Percentiles rank a stretch among this genome's conserved stretches.
Evolutionary conservation across 1,284 basidiomycete genomes (phyloP).

Genomic region (Laetiporus sulphureus): DNA sequence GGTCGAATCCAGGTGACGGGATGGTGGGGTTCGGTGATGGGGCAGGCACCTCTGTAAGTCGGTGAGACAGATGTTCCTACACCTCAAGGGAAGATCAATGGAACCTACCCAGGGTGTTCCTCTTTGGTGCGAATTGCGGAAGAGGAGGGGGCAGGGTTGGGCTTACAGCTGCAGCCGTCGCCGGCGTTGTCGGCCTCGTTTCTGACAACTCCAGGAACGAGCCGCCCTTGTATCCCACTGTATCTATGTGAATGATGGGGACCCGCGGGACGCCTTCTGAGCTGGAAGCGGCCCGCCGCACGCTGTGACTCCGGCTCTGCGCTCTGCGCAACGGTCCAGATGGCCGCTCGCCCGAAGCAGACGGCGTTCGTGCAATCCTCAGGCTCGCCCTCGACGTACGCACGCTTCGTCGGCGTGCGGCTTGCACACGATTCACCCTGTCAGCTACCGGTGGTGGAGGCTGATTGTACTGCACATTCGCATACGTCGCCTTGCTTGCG

Average conservation of each 20-base stretch:
- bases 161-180: conserved; percentile 7
- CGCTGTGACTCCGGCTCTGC: conserved; percentile 20
- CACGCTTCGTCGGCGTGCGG: conserved; percentile 52
- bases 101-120: conserved; percentile 5
- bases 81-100: too few relatives aligned
- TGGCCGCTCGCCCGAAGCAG: conserved; percentile 11
- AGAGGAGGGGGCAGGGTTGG: conserved; percentile 10
- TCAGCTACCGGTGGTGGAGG: conserved; percentile 9
- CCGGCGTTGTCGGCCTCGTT: conserved; percentile 20
- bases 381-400: conserved; percentile 54
- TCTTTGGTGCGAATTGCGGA: conserved; percentile 2
- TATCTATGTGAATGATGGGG: conserved; percentile 16
- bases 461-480: conserved; percentile 13
- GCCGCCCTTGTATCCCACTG: conserved; percentile 13
- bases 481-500: conserved; percentile 25
- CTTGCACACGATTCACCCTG: conserved; percentile 36
- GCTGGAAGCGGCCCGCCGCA: conserved; percentile 10
- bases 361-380: conserved; percentile 35
- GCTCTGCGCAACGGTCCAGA: conserved; percentile 8
- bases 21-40: conserved; percentile 2
- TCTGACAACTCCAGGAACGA: conserved; percentile 25
- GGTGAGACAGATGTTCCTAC: too few relatives aligned
- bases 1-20: conserved; percentile 14
- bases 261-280: conserved; percentile 14
- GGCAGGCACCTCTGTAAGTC: conserved; percentile 1